A percentile compares a stretch with the other conserved stretches of the same genome.
Conservation (phyloP, 2,329 filamentous ascomycete species). For the Xylariaceae sp. region DNA sequence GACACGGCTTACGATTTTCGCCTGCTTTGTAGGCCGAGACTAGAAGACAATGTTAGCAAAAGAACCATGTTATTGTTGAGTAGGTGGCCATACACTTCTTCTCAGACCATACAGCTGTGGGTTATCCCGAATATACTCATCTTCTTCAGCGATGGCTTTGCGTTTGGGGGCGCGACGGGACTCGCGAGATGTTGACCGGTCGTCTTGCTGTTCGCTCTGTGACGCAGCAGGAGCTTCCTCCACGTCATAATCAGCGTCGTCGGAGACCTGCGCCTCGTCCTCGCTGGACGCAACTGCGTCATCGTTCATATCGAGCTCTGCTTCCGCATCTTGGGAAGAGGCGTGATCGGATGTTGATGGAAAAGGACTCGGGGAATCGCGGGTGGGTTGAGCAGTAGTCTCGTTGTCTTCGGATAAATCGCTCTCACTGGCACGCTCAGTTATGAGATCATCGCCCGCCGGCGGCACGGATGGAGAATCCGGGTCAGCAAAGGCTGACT, state of each 20-base stretch:
- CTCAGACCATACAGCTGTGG: conserved; percentile 92
- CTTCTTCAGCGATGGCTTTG: conserved; percentile 62
- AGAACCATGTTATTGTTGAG: conserved; percentile 9
- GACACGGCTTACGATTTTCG: conserved; percentile 48
- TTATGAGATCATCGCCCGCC: conserved; percentile 36
- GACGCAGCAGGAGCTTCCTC: conserved; percentile 52
- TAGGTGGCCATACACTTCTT: conserved; percentile 66
- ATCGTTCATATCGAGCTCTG: conserved; percentile 29
- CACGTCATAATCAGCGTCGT: conserved; percentile 73
- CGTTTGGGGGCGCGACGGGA: conserved; percentile 68
- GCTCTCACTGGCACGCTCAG: conserved; percentile 57
- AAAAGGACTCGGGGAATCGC: conserved; percentile 41
- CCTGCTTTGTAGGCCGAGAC: conserved; percentile 53
- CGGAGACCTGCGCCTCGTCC: conserved; percentile 50
- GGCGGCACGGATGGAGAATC: conserved; percentile 52
- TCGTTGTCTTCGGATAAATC: conserved; percentile 70
- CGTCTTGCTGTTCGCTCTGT: conserved; percentile 45
- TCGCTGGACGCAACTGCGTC: conserved; percentile 40
- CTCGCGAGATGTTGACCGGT: conserved; percentile 64
- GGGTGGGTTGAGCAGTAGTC: conserved; percentile 40
- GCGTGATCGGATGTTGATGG: conserved; percentile 36
- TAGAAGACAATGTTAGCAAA: conserved; percentile 36
- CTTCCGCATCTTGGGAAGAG: conserved; percentile 34
- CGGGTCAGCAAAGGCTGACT: conserved; percentile 61
- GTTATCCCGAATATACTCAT: conserved; percentile 82